Percentiles rank a stretch among this genome's conserved stretches.
These are phyloP conservation scores for Zymoseptoria ardabiliae DNA, from an alignment of 2,329 filamentous ascomycete genomes.

Conservation along the genomic window DNA sequence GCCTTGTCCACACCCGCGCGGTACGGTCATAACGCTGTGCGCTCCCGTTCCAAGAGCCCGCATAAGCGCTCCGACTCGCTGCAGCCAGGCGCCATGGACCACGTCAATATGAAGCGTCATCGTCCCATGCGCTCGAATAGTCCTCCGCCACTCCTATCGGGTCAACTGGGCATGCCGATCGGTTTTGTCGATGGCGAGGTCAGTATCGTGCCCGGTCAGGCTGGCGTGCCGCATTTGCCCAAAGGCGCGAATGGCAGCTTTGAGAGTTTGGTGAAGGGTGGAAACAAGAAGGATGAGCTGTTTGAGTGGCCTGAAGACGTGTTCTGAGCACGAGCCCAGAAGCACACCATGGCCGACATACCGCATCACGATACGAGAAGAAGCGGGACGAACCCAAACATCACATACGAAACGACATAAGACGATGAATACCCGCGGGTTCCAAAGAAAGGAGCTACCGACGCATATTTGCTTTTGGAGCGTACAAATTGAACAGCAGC, in stretches of 20 bases:
- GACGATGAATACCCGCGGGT: not conserved
- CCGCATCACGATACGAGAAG: not conserved
- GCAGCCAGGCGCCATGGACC: conserved; percentile 7
- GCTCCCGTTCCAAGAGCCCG: conserved; percentile 21
- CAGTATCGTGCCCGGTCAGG: conserved; percentile 17
- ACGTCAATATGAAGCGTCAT: conserved; percentile 17
- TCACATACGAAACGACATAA: not conserved
- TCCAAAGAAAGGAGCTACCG: not conserved
- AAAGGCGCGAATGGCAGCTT: conserved; percentile 9
- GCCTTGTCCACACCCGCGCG: conserved; percentile 25
- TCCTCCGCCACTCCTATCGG: conserved; percentile 10
- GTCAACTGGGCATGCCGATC: conserved; percentile 14
- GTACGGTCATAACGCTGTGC: conserved; percentile 14
- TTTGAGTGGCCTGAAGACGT: conserved; percentile 32
- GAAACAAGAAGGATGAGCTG: conserved; percentile 10
- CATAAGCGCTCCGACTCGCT: conserved; percentile 17
- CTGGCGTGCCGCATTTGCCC: conserved; percentile 16
- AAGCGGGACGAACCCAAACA: not conserved
- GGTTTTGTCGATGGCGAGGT: conserved; percentile 13
- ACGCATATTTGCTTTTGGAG: not conserved
- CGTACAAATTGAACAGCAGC: not conserved
- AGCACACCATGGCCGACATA: not conserved
- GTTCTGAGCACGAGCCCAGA: conserved; percentile 19
- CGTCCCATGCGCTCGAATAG: conserved; percentile 14
- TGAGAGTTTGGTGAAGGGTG: conserved; percentile 7